Conservation (phyloP, 768 basidiomycete species). For the Tricholoma sp. region DNA sequence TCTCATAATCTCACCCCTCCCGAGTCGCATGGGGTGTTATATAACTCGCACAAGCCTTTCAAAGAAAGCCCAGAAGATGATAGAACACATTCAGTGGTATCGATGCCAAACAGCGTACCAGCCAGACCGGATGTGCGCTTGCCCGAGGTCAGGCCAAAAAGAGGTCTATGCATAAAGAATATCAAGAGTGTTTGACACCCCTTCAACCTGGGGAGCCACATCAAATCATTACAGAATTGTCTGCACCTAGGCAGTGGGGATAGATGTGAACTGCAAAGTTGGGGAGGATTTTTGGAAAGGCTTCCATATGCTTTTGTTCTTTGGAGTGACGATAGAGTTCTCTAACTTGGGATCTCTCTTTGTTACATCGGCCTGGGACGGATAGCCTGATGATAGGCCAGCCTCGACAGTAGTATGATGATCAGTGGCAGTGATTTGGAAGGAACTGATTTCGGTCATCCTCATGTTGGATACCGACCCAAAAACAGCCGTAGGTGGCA, state of each 20-base stretch:
- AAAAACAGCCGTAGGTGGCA: slow-evolving; percentile 13
- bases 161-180: no score
- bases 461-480: neutral
- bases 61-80: no score
- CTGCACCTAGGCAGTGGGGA: neutral
- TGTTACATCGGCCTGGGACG: neutral
- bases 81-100: no score
- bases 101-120: no score
- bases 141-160: no score
- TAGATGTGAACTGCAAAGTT: neutral
- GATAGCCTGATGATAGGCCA: neutral
- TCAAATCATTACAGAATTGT: neutral
- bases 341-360: neutral
- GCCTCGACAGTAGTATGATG: neutral
- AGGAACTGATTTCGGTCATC: slow-evolving; percentile 1
- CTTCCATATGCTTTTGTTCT: neutral
- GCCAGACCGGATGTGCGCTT: neutral
- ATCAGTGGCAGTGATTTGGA: neutral
- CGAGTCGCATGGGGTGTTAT: no score
- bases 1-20: no score
- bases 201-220: neutral
- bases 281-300: neutral
- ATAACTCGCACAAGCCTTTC: no score
- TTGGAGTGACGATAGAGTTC: neutral
- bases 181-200: no score